phyloP scores from a whole-genome alignment of 164 flowering plant species.

The Litsea cubeba region DNA sequence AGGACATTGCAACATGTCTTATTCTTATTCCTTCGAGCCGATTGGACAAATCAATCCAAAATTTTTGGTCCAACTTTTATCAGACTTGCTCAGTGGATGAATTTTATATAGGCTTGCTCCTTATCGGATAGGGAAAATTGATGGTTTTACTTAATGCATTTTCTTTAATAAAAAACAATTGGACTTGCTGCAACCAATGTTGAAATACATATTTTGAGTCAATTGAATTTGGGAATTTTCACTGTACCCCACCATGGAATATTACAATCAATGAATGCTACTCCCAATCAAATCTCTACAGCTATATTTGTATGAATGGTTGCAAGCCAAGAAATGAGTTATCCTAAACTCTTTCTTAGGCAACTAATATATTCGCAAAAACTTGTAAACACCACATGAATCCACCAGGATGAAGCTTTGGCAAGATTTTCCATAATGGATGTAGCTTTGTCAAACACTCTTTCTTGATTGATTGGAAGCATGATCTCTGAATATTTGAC shows the following conservation, averaged over 20 bases:
- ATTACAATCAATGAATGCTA: conserved; percentile 6
- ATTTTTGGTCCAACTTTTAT: too few species aligned
- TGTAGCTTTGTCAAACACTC: background rate
- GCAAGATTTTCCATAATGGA: background rate
- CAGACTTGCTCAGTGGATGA: background rate
- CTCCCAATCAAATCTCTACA: background rate
- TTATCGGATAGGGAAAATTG: background rate
- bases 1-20: too few species aligned
- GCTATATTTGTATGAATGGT: conserved; percentile 1
- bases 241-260: background rate
- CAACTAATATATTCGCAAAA: background rate
- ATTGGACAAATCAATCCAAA: too few species aligned
- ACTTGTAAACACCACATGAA: background rate
- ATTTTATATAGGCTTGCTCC: background rate
- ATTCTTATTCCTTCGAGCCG: too few species aligned
- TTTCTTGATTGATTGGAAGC: background rate
- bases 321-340: background rate
- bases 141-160: too few species aligned
- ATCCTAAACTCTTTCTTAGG: background rate
- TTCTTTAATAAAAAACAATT: too few species aligned
- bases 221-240: background rate
- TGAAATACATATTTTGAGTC: background rate
- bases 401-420: background rate
- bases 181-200: background rate
- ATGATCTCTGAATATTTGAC: background rate